A percentile compares a stretch with the other conserved stretches of the same genome.
Evolutionary conservation across 2,329 filamentous ascomycete species (phyloP).

Genomic region (Aspergillus puulaauensis): DNA sequence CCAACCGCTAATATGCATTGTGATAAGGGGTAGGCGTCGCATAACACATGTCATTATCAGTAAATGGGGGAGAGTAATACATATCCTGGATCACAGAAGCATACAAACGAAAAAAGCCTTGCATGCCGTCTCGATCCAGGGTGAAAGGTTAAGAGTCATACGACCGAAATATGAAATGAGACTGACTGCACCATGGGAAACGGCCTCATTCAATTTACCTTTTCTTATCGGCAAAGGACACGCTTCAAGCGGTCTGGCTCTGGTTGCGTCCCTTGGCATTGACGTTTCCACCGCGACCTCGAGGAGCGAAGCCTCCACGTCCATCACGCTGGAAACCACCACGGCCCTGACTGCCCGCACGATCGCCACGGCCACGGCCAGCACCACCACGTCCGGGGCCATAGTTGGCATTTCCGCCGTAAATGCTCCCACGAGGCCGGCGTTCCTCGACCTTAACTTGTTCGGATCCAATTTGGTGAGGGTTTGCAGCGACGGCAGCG

Average conservation of each 20-base stretch:
- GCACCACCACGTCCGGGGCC: slow-evolving; percentile 62
- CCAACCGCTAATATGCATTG: slow-evolving; percentile 45
- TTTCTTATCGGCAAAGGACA: slow-evolving; percentile 7
- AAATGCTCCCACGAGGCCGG: slow-evolving; percentile 70
- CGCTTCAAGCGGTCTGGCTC: slow-evolving; percentile 42
- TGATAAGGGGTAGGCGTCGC: slow-evolving; percentile 34
- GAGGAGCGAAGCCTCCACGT: slow-evolving; percentile 65
- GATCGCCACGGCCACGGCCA: slow-evolving; percentile 68
- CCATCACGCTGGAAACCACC: slow-evolving; percentile 69
- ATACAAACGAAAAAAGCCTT: slow-evolving; percentile 15
- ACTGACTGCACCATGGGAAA: slow-evolving; percentile 11
- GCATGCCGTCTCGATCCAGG: slow-evolving; percentile 20
- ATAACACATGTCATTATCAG: slow-evolving; percentile 43
- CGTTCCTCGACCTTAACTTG: slow-evolving; percentile 86
- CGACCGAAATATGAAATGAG: slow-evolving; percentile 8
- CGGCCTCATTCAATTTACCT: slow-evolving; percentile 7
- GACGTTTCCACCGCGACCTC: slow-evolving; percentile 63
- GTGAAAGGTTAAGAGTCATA: slow-evolving; percentile 23
- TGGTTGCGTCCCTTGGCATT: slow-evolving; percentile 48
- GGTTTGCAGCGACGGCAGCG: slow-evolving; percentile 79
- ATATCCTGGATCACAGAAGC: slow-evolving; percentile 29
- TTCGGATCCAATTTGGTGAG: slow-evolving; percentile 79
- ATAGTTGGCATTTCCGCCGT: slow-evolving; percentile 66
- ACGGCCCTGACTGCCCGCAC: slow-evolving; percentile 61
- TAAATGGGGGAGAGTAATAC: slow-evolving; percentile 36